Percentiles rank a stretch among this genome's conserved stretches.
Conservation (phyloP, 306 rosid genomes). For the Luffa acutangula region DNA sequence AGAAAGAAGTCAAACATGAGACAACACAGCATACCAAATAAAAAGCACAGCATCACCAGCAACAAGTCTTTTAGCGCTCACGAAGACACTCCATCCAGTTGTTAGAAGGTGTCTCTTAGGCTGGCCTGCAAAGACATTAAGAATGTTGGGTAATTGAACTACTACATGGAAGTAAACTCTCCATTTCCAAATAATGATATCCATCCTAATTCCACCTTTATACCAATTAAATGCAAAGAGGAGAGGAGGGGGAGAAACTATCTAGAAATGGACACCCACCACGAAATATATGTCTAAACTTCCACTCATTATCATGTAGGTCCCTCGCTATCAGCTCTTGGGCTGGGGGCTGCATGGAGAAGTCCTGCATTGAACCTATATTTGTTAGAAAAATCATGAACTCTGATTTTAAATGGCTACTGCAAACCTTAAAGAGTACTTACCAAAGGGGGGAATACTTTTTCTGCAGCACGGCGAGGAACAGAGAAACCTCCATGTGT, state of each 20-base stretch:
- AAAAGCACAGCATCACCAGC: conserved; percentile 98
- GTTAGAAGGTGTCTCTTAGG: conserved; percentile 98
- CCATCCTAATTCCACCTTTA: neutral
- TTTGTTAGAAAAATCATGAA: neutral
- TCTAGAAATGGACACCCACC: conserved; percentile 40
- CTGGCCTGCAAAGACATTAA: conserved; percentile 57
- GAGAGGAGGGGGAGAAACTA: neutral
- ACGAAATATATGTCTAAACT: conserved; percentile 94
- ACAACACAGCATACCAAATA: conserved; percentile 55
- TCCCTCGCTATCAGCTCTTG: conserved; percentile 95
- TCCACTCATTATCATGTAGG: conserved; percentile 95
- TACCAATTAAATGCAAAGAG: neutral
- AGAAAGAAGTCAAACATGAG: neutral
- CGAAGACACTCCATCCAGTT: conserved; percentile 98
- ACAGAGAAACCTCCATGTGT: conserved; percentile 99
- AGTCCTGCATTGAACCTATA: conserved; percentile 45
- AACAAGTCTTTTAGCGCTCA: conserved; percentile 88
- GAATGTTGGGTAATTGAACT: neutral
- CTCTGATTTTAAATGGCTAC: neutral
- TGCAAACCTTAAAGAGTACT: neutral
- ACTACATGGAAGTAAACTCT: neutral
- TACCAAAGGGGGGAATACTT: conserved; percentile 98
- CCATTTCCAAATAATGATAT: neutral
- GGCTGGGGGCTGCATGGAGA: conserved; percentile 88
- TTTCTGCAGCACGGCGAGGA: conserved; percentile 99